These are phyloP conservation scores for Colletotrichum somersetense DNA, from an alignment of 2,329 filamentous ascomycete species.

Conservation along the genomic window DNA sequence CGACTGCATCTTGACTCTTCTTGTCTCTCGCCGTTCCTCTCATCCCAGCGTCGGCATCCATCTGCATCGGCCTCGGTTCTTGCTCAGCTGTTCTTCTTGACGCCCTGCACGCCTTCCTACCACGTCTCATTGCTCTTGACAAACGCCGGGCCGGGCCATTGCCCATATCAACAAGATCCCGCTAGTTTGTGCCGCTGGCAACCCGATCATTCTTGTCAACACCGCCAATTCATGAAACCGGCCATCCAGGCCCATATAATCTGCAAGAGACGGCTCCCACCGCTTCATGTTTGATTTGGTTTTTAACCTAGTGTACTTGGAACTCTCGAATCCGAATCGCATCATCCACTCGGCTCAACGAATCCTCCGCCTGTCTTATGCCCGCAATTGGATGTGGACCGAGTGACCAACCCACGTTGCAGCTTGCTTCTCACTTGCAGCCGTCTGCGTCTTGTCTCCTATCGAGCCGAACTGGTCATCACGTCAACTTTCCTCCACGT, in stretches of 20 bases:
- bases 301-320: background rate
- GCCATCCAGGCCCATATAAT: constrained; percentile 6
- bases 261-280: constrained; percentile 15
- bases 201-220: constrained; percentile 17
- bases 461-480: background rate
- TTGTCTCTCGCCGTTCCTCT: constrained; percentile 26
- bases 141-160: constrained; percentile 26
- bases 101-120: constrained; percentile 1
- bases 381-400: constrained; percentile 20
- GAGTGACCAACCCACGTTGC: constrained; percentile 35
- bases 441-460: constrained; percentile 20
- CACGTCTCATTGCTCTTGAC: constrained; percentile 11
- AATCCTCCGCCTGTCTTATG: constrained; percentile 24
- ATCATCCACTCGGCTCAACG: constrained; percentile 33
- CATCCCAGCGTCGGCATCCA: constrained; percentile 24
- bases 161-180: constrained; percentile 8
- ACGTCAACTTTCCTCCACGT: constrained; percentile 19
- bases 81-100: constrained; percentile 7
- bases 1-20: constrained; percentile 12
- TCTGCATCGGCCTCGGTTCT: constrained; percentile 4
- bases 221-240: constrained; percentile 30
- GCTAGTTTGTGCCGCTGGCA: constrained; percentile 24
- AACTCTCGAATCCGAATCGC: constrained; percentile 9
- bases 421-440: constrained; percentile 41
- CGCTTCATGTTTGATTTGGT: background rate